Evolutionary conservation across 495 filamentous ascomycete species (phyloP).

Genomic region (Bacidia gigantensis): DNA sequence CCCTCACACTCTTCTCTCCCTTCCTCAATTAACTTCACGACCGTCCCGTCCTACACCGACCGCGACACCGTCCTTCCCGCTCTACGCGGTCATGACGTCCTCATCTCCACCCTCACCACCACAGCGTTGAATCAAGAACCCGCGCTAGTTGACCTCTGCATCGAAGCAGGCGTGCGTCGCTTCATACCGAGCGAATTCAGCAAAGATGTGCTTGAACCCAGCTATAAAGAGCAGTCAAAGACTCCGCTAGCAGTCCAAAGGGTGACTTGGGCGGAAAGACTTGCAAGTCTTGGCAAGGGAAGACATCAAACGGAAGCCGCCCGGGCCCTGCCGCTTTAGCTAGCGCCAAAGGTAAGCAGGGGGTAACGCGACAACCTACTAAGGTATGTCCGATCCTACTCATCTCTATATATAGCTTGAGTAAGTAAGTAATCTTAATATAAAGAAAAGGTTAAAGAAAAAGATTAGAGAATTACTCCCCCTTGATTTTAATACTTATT

Average conservation of each 20-base stretch:
- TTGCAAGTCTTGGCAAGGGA: not conserved
- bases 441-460: too few relatives aligned
- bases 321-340: not conserved
- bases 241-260: not conserved
- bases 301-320: not conserved
- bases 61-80: constrained; percentile 4
- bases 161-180: constrained; percentile 37
- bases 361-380: not conserved
- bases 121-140: constrained; percentile 21
- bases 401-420: not conserved
- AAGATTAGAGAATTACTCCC: too few relatives aligned
- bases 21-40: not conserved
- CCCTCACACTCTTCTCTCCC: not conserved
- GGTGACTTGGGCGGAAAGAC: not conserved
- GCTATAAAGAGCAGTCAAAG: not conserved
- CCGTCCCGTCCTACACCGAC: constrained; percentile 1
- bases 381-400: too few relatives aligned
- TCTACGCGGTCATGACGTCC: constrained; percentile 26
- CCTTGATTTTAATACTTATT: too few relatives aligned
- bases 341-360: not conserved
- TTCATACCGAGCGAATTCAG: constrained; percentile 41
- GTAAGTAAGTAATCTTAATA: not conserved
- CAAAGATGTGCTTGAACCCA: not conserved
- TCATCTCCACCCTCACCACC: constrained; percentile 24
- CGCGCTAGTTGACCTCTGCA: constrained; percentile 34